These are phyloP conservation scores for Cladophialophora immunda DNA, from an alignment of 2,329 filamentous ascomycete genomes.

Conservation along the genomic window DNA sequence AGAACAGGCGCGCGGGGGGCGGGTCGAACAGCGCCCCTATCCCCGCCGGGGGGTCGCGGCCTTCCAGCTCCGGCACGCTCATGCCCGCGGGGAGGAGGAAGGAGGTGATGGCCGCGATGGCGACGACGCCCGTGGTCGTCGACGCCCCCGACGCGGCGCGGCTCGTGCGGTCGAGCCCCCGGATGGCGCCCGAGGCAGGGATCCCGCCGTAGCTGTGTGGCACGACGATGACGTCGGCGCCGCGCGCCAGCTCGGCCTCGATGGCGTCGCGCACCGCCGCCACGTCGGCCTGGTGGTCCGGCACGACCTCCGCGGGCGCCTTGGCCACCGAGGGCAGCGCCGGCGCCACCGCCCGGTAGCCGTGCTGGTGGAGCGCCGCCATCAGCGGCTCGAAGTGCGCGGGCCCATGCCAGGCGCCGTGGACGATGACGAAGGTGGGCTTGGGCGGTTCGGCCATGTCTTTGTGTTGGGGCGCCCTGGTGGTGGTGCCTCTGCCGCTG, in stretches of 20 bases:
- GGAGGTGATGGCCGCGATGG: conserved; percentile 23
- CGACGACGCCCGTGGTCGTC: conserved; percentile 24
- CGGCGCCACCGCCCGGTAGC: conserved; percentile 42
- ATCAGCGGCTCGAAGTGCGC: conserved; percentile 42
- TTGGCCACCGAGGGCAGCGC: conserved; percentile 43
- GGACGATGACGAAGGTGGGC: conserved; percentile 49
- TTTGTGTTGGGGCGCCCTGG: no score
- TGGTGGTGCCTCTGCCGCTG: no score
- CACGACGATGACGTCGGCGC: conserved; percentile 35
- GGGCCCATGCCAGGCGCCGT: conserved; percentile 50
- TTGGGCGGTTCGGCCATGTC: conserved; percentile 36
- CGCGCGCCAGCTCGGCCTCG: conserved; percentile 30
- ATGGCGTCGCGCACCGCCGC: conserved; percentile 24
- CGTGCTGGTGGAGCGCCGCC: conserved; percentile 43
- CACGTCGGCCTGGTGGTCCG: conserved; percentile 25
- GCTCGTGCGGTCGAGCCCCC: conserved; percentile 20
- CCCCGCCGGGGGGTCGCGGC: no score
- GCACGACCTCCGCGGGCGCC: conserved; percentile 39
- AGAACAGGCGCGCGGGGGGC: conserved; percentile 7
- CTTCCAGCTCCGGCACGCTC: background rate
- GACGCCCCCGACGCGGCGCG: conserved; percentile 3
- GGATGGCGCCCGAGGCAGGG: conserved; percentile 34
- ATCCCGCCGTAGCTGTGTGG: conserved; percentile 39
- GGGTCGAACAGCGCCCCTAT: background rate
- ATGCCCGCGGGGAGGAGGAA: conserved; percentile 23